phyloP scores from a whole-genome alignment of 495 filamentous ascomycete species.

The Aspergillus panamensis region DNA sequence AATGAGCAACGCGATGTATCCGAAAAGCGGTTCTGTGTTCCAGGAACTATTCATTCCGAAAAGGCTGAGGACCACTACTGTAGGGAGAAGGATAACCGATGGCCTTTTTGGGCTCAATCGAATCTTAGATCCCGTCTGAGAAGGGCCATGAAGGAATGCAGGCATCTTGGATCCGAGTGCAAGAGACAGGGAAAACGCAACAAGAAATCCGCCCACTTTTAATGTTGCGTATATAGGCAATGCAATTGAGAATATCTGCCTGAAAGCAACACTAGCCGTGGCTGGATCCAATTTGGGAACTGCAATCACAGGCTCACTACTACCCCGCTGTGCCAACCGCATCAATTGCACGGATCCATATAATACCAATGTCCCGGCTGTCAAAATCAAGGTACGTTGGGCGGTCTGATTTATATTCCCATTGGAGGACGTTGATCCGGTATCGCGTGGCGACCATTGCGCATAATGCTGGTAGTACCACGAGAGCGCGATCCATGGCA shows the following conservation, averaged over 20 bases:
- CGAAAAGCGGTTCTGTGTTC: conserved; percentile 35
- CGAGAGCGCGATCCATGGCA: conserved; percentile 43
- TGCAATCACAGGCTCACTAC: conserved; percentile 13
- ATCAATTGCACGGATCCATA: conserved; percentile 29
- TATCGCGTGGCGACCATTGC: conserved; percentile 18
- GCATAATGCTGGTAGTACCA: conserved; percentile 39
- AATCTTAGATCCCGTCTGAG: conserved; percentile 13
- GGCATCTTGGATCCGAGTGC: conserved; percentile 43
- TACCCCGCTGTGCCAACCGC: conserved; percentile 12
- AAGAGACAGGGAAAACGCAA: conserved; percentile 48
- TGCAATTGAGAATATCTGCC: conserved; percentile 36
- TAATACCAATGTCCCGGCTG: conserved; percentile 26
- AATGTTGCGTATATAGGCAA: conserved; percentile 56
- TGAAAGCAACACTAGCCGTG: conserved; percentile 19
- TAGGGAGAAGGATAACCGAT: conserved; percentile 28
- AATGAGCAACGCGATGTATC: conserved; percentile 44
- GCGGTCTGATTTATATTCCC: conserved; percentile 12
- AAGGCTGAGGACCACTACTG: conserved; percentile 29
- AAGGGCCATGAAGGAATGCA: conserved; percentile 18
- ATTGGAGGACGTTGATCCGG: not conserved
- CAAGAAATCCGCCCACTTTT: conserved; percentile 53
- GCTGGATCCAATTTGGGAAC: conserved; percentile 21
- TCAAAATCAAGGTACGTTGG: conserved; percentile 14
- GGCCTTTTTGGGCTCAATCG: conserved; percentile 31
- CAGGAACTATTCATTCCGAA: conserved; percentile 34